Conservation (phyloP, 2,329 filamentous ascomycete species). For the Aspergillus phoenicis region DNA sequence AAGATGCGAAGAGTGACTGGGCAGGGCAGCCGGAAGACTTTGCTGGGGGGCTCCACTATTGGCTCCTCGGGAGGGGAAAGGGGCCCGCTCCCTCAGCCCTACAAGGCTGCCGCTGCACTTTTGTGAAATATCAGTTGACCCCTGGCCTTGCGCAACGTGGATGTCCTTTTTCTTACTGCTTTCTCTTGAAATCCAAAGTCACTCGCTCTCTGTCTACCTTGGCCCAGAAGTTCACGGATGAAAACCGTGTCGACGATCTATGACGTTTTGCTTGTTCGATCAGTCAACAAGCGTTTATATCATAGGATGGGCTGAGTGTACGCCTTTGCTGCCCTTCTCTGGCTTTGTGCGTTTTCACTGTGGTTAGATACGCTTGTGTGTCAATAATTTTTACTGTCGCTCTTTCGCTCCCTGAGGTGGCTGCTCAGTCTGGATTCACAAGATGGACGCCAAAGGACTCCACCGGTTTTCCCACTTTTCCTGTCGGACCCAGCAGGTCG, state of each 20-base stretch:
- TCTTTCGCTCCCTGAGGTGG: neutral
- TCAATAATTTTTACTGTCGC: neutral
- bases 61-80: neutral
- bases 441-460: conserved; percentile 9
- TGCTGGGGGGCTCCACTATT: neutral
- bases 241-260: neutral
- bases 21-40: neutral
- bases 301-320: neutral
- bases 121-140: conserved; percentile 1
- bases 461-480: conserved; percentile 90
- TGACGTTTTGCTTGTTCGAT: neutral
- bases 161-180: neutral
- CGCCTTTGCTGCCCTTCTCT: neutral
- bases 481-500: conserved; percentile 69
- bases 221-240: neutral
- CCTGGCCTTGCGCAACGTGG: neutral
- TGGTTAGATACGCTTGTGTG: neutral
- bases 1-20: neutral
- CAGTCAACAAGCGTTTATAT: neutral
- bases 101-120: neutral
- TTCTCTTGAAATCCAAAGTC: neutral
- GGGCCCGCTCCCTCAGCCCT: neutral
- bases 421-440: neutral
- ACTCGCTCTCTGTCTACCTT: no score
- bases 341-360: neutral